These are phyloP conservation scores for Lichina pygmaea DNA, from an alignment of 495 filamentous ascomycete species.

Conservation along the genomic window DNA sequence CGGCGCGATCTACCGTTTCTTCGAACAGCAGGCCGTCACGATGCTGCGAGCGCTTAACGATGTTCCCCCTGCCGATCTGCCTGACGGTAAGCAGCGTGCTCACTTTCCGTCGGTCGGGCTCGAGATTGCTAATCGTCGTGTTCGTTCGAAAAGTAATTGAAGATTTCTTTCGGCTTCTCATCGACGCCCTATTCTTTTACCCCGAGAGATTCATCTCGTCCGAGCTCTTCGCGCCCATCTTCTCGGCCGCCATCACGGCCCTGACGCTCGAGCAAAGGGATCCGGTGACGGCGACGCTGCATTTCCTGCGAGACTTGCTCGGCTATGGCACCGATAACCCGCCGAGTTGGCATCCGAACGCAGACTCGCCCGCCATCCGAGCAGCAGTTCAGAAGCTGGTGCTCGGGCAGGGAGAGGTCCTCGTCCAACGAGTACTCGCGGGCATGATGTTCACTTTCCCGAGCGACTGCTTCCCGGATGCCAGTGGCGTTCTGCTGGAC, in stretches of 20 bases:
- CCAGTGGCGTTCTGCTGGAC: conserved; percentile 66
- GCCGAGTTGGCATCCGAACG: conserved; percentile 38
- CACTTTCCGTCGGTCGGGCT: neutral
- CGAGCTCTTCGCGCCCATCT: conserved; percentile 47
- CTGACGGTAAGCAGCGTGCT: conserved; percentile 31
- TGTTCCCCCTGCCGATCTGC: conserved; percentile 58
- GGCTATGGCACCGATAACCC: conserved; percentile 62
- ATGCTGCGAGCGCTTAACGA: conserved; percentile 79
- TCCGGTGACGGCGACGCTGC: conserved; percentile 68
- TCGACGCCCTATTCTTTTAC: conserved; percentile 79
- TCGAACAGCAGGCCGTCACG: conserved; percentile 66
- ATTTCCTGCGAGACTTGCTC: conserved; percentile 82
- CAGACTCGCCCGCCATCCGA: conserved; percentile 15
- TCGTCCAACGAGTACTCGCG: conserved; percentile 66
- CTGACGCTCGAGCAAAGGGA: conserved; percentile 73
- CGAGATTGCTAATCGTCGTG: neutral
- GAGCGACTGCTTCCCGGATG: conserved; percentile 78
- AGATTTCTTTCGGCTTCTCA: conserved; percentile 85
- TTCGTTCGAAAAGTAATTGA: conserved; percentile 42
- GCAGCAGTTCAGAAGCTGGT: conserved; percentile 46
- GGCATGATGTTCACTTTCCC: conserved; percentile 99
- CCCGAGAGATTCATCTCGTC: conserved; percentile 58
- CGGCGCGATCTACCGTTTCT: conserved; percentile 76
- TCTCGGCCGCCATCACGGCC: conserved; percentile 62
- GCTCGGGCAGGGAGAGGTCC: conserved; percentile 38